Evolutionary conservation across 2,329 filamentous ascomycete species (phyloP).

Genomic region (Pseudovirgaria hyperparasitica): DNA sequence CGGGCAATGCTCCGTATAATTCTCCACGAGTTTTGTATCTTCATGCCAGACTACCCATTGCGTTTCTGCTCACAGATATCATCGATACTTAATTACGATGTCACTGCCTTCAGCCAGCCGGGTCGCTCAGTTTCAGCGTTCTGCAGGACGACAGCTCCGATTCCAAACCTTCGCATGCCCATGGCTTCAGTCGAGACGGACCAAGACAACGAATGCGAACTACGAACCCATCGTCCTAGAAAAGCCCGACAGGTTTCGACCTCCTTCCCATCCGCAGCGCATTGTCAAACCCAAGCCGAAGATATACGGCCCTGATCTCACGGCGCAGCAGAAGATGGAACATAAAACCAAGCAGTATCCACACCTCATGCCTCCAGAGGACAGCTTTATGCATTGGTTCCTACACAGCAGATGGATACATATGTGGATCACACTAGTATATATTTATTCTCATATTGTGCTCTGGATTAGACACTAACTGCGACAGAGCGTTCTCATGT

Average conservation of each 20-base stretch:
- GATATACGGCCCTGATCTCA: constrained; percentile 64
- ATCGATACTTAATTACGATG: too few relatives aligned
- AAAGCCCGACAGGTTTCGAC: constrained; percentile 80
- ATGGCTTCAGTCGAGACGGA: too few relatives aligned
- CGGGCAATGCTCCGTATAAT: too few relatives aligned
- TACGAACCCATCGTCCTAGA: constrained; percentile 57
- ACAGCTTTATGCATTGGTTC: constrained; percentile 75
- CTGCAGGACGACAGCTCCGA: too few relatives aligned
- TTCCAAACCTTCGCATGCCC: too few relatives aligned
- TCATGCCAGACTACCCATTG: too few relatives aligned
- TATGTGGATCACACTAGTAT: constrained; percentile 69
- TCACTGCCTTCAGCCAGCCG: too few relatives aligned
- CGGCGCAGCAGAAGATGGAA: constrained; percentile 49
- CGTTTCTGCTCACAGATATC: too few relatives aligned
- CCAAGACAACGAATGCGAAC: too few relatives aligned
- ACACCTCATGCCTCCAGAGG: constrained; percentile 73
- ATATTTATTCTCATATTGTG: neutral
- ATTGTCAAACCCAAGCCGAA: constrained; percentile 47
- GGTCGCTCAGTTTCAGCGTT: too few relatives aligned
- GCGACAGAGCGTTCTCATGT: constrained; percentile 49
- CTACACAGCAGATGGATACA: constrained; percentile 67
- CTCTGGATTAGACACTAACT: constrained; percentile 1
- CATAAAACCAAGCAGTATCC: constrained; percentile 68
- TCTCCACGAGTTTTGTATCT: too few relatives aligned
- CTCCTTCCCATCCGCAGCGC: constrained; percentile 73